Base-by-base conservation (phyloP, 192 early-diverging fungal species). In the Coemansia sp. region DNA sequence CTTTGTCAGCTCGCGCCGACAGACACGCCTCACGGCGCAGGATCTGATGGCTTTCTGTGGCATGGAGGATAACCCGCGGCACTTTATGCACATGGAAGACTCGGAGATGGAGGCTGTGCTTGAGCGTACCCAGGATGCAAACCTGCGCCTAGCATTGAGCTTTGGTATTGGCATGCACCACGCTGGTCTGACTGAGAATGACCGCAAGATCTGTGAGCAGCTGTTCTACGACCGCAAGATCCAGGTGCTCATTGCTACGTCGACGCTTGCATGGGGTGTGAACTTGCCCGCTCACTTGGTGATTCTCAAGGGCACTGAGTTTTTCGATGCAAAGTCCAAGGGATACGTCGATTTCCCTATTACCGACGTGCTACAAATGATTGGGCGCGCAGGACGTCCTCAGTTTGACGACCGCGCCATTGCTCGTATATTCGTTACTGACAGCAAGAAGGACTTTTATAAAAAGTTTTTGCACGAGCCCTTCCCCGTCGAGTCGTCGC, bases 141-240 rank as follows among this genome's bases (percentile, higher is more conserved):
- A 87, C 35, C 78, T 98, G 61, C 87, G 87, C 9, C 74, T 90
- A 57, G 75, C 93, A 5, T 89, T 99, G 13, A 87, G 87, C 59
- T 98, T 96, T 84, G 98, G 98, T 46, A 96, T 99, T 53, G 98
- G 96, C 13, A 84, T 98, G 45, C 95, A 99, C 76, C 98, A 99
- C 71, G 96, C 95, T 24, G 96, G 96, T 14, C 76, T 99, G 40
- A 88, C 92, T 9, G 94, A 97, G 40, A 67, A 72, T 18, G 98
- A 99, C 66, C 82, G 96, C 35, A 87, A 84, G 61, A 72, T 96
- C 9, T 92, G 93, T 20, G 96, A 98, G 78, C 92, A 95, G 66
- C 88, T 99, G 38, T 99, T 96, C 82, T 84, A 92, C 20, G 90
- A 91, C 74, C 88, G 89, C 73, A 96, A 96, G 82, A 98, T 99